Percentiles rank a stretch among this genome's conserved stretches.
Conservation (phyloP, 2,329 filamentous ascomycete species). For the Pezicula radicicola region DNA sequence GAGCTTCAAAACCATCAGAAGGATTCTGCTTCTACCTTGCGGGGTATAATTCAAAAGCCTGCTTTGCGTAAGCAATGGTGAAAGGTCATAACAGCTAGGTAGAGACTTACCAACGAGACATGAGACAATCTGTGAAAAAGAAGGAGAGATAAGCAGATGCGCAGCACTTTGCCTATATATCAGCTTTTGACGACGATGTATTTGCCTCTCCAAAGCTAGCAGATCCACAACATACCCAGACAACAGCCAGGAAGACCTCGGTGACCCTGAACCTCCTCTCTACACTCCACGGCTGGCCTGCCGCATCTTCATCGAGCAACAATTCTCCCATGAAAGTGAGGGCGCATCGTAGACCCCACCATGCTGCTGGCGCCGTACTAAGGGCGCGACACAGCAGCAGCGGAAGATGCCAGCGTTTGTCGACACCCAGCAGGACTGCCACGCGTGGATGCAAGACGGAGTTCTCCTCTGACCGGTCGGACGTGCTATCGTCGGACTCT, state of each 20-base stretch:
- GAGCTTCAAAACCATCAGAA: background rate
- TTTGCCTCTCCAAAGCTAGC: background rate
- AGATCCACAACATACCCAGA: conserved; percentile 56
- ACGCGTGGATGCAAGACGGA: conserved; percentile 70
- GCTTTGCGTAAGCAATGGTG: conserved; percentile 1
- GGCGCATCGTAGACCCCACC: conserved; percentile 68
- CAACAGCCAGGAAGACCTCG: conserved; percentile 68
- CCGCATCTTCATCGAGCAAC: conserved; percentile 41
- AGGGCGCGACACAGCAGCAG: conserved; percentile 70
- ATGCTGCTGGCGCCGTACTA: conserved; percentile 67
- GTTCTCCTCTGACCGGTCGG: conserved; percentile 17
- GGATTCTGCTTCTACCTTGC: conserved; percentile 34
- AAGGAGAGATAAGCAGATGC: conserved; percentile 77
- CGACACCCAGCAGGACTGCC: conserved; percentile 73
- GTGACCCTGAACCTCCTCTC: conserved; percentile 55
- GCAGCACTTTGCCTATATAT: conserved; percentile 55
- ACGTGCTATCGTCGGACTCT: background rate
- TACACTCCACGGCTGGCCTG: conserved; percentile 36
- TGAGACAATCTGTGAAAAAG: conserved; percentile 81
- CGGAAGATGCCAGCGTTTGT: conserved; percentile 68
- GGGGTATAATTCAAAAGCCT: conserved; percentile 85
- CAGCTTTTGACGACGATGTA: conserved; percentile 4
- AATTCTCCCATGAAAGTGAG: conserved; percentile 67
- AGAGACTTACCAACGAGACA: conserved; percentile 69
- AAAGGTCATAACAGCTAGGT: background rate